Evolutionary conservation across 2,329 filamentous ascomycete species (phyloP).

Genomic region (Cryoendolithus antarcticus): DNA sequence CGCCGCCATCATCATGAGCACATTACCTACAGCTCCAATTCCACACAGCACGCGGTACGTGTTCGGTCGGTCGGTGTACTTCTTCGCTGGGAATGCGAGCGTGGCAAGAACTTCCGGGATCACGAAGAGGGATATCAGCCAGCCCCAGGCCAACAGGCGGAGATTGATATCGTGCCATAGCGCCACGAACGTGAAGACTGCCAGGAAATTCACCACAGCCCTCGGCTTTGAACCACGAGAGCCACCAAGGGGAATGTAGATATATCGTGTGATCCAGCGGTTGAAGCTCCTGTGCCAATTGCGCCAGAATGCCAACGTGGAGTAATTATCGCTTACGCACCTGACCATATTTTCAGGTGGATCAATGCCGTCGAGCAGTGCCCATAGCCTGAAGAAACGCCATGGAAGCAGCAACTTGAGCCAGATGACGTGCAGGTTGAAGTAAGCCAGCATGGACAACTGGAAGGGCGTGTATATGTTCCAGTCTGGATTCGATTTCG

Average conservation of each 20-base stretch:
- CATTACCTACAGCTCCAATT: conserved; percentile 69
- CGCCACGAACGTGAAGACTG: conserved; percentile 92
- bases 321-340: conserved; percentile 92
- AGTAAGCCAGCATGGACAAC: conserved; percentile 80
- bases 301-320: conserved; percentile 83
- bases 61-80: conserved; percentile 58
- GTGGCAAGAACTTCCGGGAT: conserved; percentile 69
- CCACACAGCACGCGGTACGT: conserved; percentile 71
- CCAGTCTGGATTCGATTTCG: conserved; percentile 70
- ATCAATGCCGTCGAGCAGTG: conserved; percentile 78
- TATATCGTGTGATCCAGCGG: conserved; percentile 84
- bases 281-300: conserved; percentile 94
- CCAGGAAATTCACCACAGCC: conserved; percentile 61
- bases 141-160: conserved; percentile 85
- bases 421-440: conserved; percentile 97
- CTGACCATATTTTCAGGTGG: conserved; percentile 97
- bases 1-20: conserved; percentile 90
- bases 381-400: conserved; percentile 98
- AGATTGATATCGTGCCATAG: conserved; percentile 97
- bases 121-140: conserved; percentile 90
- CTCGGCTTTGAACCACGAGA: conserved; percentile 39
- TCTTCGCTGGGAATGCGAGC: conserved; percentile 58
- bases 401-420: conserved; percentile 91
- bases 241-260: conserved; percentile 85
- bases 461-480: conserved; percentile 72